Conservation (phyloP, 2,329 filamentous ascomycete species). For the Juglanconis oblonga region DNA sequence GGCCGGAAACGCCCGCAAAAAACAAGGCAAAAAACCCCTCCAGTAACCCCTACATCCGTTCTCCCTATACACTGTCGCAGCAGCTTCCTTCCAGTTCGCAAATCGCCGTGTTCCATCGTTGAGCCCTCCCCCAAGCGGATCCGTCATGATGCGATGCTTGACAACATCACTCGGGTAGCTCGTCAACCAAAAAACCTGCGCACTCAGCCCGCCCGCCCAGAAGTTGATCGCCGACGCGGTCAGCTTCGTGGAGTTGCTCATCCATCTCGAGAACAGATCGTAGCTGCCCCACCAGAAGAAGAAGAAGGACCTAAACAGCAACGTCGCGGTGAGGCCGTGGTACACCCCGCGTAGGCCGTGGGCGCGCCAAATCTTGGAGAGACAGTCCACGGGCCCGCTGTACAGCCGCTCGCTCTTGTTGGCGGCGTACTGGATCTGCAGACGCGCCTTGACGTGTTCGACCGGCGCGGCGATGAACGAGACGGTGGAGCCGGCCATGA, state of each 20-base stretch:
- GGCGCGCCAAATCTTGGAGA: slow-evolving; percentile 62
- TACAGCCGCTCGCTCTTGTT: slow-evolving; percentile 76
- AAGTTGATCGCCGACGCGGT: slow-evolving; percentile 86
- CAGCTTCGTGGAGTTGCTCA: slow-evolving; percentile 66
- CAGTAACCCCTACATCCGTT: slow-evolving; percentile 79
- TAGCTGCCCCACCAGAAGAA: slow-evolving; percentile 99
- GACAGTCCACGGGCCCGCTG: slow-evolving; percentile 81
- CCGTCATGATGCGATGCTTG: slow-evolving; percentile 97
- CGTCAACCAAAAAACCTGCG: slow-evolving; percentile 92
- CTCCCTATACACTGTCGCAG: slow-evolving; percentile 71
- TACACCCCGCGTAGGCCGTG: slow-evolving; percentile 82
- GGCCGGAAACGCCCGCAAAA: slow-evolving; percentile 88
- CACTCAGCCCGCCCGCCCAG: slow-evolving; percentile 91
- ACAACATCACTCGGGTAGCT: slow-evolving; percentile 91
- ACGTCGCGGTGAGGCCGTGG: slow-evolving; percentile 78
- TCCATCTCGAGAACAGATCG: slow-evolving; percentile 71
- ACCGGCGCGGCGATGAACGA: slow-evolving; percentile 90
- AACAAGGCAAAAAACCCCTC: slow-evolving; percentile 91
- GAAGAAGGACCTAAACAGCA: slow-evolving; percentile 90
- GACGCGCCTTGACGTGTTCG: slow-evolving; percentile 84
- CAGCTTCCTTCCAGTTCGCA: slow-evolving; percentile 75
- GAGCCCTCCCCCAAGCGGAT: slow-evolving; percentile 71
- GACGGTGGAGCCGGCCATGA: slow-evolving; percentile 84
- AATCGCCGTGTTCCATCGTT: slow-evolving; percentile 68
- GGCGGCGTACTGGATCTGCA: slow-evolving; percentile 91